A percentile compares a stretch with the other conserved stretches of the same genome.
Evolutionary conservation across 2,329 filamentous ascomycete genomes (phyloP).

Genomic region (Fusarium poae): DNA sequence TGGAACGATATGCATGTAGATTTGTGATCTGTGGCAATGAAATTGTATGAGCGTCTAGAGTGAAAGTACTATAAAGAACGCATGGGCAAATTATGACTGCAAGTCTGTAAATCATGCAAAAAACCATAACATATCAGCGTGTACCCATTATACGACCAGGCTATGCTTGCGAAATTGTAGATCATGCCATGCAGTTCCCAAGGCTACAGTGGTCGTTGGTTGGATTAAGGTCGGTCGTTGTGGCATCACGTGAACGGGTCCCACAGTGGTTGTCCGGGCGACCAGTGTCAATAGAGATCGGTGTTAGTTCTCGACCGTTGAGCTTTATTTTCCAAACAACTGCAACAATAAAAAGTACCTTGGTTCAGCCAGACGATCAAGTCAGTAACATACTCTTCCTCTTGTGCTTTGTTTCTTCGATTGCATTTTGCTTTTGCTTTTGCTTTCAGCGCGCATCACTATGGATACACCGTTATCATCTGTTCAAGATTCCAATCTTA

Average conservation of each 20-base stretch:
- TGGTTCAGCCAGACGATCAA: conserved; percentile 14
- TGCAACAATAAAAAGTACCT: conserved; percentile 32
- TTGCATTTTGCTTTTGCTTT: conserved; percentile 26
- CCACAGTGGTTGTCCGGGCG: conserved; percentile 40
- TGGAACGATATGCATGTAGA: conserved; percentile 16
- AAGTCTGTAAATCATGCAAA: background rate
- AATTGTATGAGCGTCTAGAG: background rate
- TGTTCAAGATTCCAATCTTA: conserved; percentile 44
- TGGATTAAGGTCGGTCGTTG: conserved; percentile 7
- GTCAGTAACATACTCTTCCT: conserved; percentile 6
- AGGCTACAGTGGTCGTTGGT: conserved; percentile 5
- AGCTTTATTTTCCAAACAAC: conserved; percentile 26
- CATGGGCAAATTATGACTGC: background rate
- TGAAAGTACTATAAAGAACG: background rate
- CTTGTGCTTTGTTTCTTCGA: conserved; percentile 18
- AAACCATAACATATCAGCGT: background rate
- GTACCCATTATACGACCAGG: background rate
- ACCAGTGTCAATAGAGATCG: conserved; percentile 33
- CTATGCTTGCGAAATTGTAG: conserved; percentile 1
- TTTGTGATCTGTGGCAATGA: background rate
- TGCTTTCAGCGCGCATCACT: conserved; percentile 41
- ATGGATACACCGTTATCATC: conserved; percentile 49
- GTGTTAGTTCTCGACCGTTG: conserved; percentile 33
- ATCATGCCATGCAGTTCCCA: conserved; percentile 12
- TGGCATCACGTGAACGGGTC: conserved; percentile 23